phyloP scores from a whole-genome alignment of 2,329 filamentous ascomycete genomes.

The Talaromyces albobiverticillius region DNA sequence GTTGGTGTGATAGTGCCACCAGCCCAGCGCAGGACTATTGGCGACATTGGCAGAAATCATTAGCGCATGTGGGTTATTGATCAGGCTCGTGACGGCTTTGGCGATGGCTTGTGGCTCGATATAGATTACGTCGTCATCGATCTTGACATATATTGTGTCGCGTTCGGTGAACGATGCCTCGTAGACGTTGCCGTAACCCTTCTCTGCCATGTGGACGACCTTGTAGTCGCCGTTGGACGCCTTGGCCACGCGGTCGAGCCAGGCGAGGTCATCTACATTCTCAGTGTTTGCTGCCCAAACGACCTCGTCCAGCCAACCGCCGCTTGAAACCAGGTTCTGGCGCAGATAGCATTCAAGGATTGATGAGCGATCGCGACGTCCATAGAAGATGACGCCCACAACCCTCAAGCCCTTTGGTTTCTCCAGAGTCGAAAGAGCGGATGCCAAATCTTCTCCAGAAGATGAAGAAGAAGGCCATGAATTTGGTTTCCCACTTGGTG shows the following conservation, averaged over 20 bases:
- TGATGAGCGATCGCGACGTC: slow-evolving; percentile 13
- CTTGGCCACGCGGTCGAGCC: slow-evolving; percentile 9
- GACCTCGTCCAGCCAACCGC: slow-evolving; percentile 15
- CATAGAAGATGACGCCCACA: slow-evolving; percentile 13
- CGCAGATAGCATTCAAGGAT: slow-evolving; percentile 15
- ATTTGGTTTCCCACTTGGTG: background rate
- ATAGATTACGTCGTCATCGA: slow-evolving; percentile 13
- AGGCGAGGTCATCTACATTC: slow-evolving; percentile 11
- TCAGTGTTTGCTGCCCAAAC: slow-evolving; percentile 14
- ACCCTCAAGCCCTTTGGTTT: slow-evolving; percentile 12
- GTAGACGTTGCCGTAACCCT: slow-evolving; percentile 14
- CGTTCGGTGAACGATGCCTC: slow-evolving; percentile 13
- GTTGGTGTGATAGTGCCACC: slow-evolving; percentile 15
- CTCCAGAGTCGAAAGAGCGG: slow-evolving; percentile 3
- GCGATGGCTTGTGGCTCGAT: slow-evolving; percentile 13
- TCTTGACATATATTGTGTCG: slow-evolving; percentile 15
- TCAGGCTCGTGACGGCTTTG: slow-evolving; percentile 11
- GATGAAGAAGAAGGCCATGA: background rate
- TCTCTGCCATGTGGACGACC: slow-evolving; percentile 12
- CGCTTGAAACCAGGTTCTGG: slow-evolving; percentile 14
- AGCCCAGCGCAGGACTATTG: slow-evolving; percentile 14
- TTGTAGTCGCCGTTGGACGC: slow-evolving; percentile 11
- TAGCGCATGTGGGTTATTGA: slow-evolving; percentile 13
- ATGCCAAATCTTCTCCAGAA: slow-evolving; percentile 2
- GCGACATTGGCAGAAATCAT: slow-evolving; percentile 14